Base-by-base conservation (phyloP, 192 early-diverging fungal genomes). In the Backusella liffmaniae region DNA sequence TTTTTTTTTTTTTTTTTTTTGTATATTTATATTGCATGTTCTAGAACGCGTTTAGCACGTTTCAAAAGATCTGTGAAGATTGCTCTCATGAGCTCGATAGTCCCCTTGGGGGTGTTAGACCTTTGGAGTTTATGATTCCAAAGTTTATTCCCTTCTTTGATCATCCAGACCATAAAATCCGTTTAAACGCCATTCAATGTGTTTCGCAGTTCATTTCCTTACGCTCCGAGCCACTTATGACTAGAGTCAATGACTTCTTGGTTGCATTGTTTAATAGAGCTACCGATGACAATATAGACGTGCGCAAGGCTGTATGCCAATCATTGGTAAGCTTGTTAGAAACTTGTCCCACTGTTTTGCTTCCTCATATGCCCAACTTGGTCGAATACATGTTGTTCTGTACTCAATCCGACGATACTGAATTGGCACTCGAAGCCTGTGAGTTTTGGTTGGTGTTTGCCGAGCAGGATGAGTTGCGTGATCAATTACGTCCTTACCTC, bases 401-500 rank as follows among this genome's bases (percentile, higher is more conserved):
- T 59, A 99, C 94, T n/a, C 91, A 94, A 87, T 90, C 93, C 75
- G 86, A 88, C 21, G 94, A 98, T 73, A 88, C 93, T 23, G 86
- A 90, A 36, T 90, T 99, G 66, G 97, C 97, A n/a, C 86, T 98
- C 73, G 98, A 99, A 83, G 97, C 97, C 10, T 96, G 96, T 82
- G 98, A 99, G 85, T 99, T 99, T 84, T 99, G 97, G 97, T 82
- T 98, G 39, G 92, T 93, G 46, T 96, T 98, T 88, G 95, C 95
- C 69, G 98, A 99, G 83, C 96, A 97, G 76, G 92, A 95, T 56
- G 89, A 89, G 34, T 77, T 97, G 73, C 84, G 88, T 66, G 93
- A 90, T 69, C 86, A 89, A 51, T 84, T 96, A 67, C 88, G 86
- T 66, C 92, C 91, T 16, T 90, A 88, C 76, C 80, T 93, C 34